Conservation (phyloP, 1,139 yeast species). For the Kodamaea fungicola region DNA sequence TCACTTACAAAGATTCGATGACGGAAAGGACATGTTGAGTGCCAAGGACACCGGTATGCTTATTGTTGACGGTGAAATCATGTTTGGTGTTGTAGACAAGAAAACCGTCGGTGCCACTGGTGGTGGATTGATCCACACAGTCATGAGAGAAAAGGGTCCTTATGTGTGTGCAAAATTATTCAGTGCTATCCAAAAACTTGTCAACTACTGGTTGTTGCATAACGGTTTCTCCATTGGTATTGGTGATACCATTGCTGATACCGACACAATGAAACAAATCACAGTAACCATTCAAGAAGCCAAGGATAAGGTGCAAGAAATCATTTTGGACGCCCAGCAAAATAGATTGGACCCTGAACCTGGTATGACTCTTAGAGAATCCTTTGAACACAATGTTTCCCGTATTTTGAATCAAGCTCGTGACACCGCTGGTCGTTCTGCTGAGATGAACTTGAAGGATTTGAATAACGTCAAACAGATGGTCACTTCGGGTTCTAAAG, state of each 20-base stretch:
- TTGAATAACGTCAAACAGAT: conserved; percentile 95
- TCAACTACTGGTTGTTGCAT: conserved; percentile 93
- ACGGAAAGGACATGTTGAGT: conserved; percentile 76
- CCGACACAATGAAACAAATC: conserved; percentile 90
- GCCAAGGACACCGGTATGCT: conserved; percentile 92
- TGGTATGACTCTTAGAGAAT: conserved; percentile 98
- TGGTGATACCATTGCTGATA: conserved; percentile 99
- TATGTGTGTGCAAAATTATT: conserved; percentile 84
- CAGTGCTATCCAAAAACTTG: conserved; percentile 91
- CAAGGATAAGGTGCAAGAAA: conserved; percentile 87
- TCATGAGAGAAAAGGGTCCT: conserved; percentile 97
- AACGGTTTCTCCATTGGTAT: conserved; percentile 98
- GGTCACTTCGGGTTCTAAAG: conserved; percentile 99
- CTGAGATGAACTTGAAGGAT: conserved; percentile 93
- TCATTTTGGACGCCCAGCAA: conserved; percentile 86
- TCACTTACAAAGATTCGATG: conserved; percentile 89
- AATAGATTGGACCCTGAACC: conserved; percentile 91
- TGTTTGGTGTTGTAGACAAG: conserved; percentile 97
- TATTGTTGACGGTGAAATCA: conserved; percentile 86
- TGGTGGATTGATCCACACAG: conserved; percentile 96
- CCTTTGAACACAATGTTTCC: conserved; percentile 95
- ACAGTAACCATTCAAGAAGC: conserved; percentile 93
- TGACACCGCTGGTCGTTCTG: conserved; percentile 98
- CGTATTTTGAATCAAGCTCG: conserved; percentile 96
- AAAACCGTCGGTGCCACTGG: conserved; percentile 98